These are phyloP conservation scores for Bidens hawaiensis DNA, from an alignment of 140 eudicot genomes.

Conservation along the genomic window DNA sequence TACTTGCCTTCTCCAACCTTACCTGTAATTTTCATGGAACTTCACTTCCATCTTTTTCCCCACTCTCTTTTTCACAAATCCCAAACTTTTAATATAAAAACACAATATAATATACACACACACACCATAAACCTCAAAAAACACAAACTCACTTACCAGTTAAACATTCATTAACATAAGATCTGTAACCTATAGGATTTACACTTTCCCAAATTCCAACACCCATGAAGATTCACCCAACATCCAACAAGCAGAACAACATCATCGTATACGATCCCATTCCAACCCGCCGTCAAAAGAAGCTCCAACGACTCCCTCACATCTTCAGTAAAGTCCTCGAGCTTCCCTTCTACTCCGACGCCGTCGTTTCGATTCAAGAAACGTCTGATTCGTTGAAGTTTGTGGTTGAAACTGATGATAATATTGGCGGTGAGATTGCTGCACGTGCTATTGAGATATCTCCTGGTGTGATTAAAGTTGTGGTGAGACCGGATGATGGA, in stretches of 20 bases:
- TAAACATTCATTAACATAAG: not conserved
- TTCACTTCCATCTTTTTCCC: slow-evolving; percentile 4
- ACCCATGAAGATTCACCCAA: slow-evolving; percentile 78
- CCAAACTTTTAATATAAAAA: not conserved
- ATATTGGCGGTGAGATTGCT: slow-evolving; percentile 41
- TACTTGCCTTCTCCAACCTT: not conserved
- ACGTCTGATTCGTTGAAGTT: slow-evolving; percentile 56
- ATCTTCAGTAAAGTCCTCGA: slow-evolving; percentile 85
- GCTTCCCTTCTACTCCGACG: slow-evolving; percentile 79
- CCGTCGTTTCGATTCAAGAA: slow-evolving; percentile 66
- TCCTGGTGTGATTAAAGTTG: slow-evolving; percentile 84
- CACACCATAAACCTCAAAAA: slow-evolving; percentile 1
- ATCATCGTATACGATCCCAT: slow-evolving; percentile 37
- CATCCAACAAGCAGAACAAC: slow-evolving; percentile 47
- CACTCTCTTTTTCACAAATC: slow-evolving; percentile 11
- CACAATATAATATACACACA: slow-evolving; percentile 16
- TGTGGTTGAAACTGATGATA: slow-evolving; percentile 46
- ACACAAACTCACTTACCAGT: too few species aligned
- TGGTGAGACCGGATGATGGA: slow-evolving; percentile 34
- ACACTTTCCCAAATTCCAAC: not conserved
- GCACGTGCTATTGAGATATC: slow-evolving; percentile 67
- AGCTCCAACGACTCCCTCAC: slow-evolving; percentile 88
- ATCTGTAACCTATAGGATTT: slow-evolving; percentile 18
- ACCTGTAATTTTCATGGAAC: slow-evolving; percentile 14
- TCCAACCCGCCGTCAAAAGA: slow-evolving; percentile 44